Evolutionary conservation across 768 basidiomycete genomes (phyloP).

Genomic region (Gloeostereum incarnatum): DNA sequence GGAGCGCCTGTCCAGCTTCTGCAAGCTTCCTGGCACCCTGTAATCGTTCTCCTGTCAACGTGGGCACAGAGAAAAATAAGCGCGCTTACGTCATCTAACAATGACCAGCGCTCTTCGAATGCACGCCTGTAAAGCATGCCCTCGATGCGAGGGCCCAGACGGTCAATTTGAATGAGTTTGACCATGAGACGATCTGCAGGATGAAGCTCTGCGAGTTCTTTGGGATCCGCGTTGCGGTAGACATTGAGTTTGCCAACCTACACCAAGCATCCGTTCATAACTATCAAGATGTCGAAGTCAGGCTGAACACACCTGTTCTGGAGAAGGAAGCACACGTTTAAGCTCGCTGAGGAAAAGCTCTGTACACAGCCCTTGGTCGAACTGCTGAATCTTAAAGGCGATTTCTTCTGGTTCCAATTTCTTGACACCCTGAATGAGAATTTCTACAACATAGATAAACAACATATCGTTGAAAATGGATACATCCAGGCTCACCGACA

Average conservation of each 20-base stretch:
- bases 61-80: neutral
- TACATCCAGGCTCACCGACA: constrained; percentile 55
- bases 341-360: constrained; percentile 86
- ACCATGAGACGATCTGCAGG: constrained; percentile 96
- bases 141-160: constrained; percentile 79
- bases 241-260: constrained; percentile 86
- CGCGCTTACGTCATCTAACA: constrained; percentile 68
- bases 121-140: constrained; percentile 91
- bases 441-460: constrained; percentile 44
- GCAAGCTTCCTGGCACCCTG: constrained; percentile 77
- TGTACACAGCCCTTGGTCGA: constrained; percentile 80
- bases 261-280: neutral
- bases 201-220: constrained; percentile 84
- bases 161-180: constrained; percentile 89
- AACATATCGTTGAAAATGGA: neutral
- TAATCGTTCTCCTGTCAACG: constrained; percentile 4
- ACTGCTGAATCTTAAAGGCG: constrained; percentile 73
- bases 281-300: neutral
- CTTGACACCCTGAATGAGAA: constrained; percentile 83
- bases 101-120: constrained; percentile 77
- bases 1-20: constrained; percentile 71
- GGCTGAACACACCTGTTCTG: constrained; percentile 62
- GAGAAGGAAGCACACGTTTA: constrained; percentile 80
- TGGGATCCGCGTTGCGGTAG: constrained; percentile 78
- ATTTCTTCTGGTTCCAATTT: constrained; percentile 83